A percentile compares a stretch with the other conserved stretches of the same genome.
phyloP scores from a whole-genome alignment of 129 eudicot genomes.

The sunflower (Helianthus annuus) region DNA sequence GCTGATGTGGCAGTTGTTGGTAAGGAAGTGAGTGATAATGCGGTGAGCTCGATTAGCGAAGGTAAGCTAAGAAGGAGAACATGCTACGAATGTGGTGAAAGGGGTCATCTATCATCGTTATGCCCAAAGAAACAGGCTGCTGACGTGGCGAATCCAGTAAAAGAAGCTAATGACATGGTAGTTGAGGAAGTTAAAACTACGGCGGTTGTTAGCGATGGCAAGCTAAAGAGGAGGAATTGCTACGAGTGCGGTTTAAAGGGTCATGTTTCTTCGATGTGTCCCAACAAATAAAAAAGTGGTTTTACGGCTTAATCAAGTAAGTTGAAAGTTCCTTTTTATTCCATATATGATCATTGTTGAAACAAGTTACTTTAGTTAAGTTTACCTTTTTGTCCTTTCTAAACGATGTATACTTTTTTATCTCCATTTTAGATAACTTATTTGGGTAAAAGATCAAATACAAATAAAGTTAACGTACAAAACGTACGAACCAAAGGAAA shows the following conservation, averaged over 20 bases:
- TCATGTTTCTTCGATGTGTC: constrained; percentile 44
- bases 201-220: constrained; percentile 32
- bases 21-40: constrained; percentile 17
- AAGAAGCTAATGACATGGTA: constrained; percentile 18
- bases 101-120: constrained; percentile 39
- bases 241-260: constrained; percentile 72
- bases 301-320: constrained; percentile 32
- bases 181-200: constrained; percentile 20
- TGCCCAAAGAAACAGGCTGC: constrained; percentile 33
- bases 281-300: constrained; percentile 53
- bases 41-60: constrained; percentile 17
- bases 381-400: not conserved
- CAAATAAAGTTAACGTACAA: too few relatives aligned
- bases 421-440: too few relatives aligned
- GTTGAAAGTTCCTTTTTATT: constrained; percentile 1
- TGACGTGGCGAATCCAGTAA: constrained; percentile 6
- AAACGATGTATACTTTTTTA: not conserved
- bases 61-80: constrained; percentile 57
- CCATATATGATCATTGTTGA: not conserved
- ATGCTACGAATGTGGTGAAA: constrained; percentile 69
- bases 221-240: constrained; percentile 61
- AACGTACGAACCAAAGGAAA: too few relatives aligned
- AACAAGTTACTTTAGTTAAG: not conserved
- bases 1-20: constrained; percentile 11
- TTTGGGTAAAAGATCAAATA: too few relatives aligned